Conservation (phyloP, 306 rosid species). For the Cucurbita moschata region DNA sequence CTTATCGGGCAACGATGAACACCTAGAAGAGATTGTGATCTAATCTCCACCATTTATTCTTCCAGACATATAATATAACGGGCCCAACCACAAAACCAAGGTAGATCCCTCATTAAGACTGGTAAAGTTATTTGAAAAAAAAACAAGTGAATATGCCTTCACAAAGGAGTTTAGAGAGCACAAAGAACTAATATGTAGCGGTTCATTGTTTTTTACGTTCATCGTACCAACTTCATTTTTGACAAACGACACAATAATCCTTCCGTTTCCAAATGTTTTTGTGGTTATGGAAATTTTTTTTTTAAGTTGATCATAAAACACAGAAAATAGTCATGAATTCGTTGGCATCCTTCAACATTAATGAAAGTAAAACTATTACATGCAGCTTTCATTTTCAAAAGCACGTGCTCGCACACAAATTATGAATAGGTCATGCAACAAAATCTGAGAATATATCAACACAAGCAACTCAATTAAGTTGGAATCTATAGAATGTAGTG, state of each 20-base stretch:
- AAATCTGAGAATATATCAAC: neutral
- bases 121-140: neutral
- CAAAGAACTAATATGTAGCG: too few species aligned
- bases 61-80: neutral
- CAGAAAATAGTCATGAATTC: neutral
- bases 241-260: neutral
- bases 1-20: constrained; percentile 37
- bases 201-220: neutral
- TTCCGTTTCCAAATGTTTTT: neutral
- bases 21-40: constrained; percentile 18
- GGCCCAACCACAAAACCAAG: neutral
- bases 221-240: neutral
- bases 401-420: neutral
- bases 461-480: neutral
- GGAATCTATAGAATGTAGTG: constrained; percentile 3
- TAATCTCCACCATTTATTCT: neutral
- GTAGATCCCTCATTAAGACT: neutral
- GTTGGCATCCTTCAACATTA: neutral
- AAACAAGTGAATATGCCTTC: neutral
- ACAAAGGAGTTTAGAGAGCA: neutral
- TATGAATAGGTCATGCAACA: neutral
- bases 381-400: neutral
- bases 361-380: neutral
- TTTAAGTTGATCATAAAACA: neutral
- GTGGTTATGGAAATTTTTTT: neutral